These are phyloP conservation scores for Fusarium anguioides DNA, from an alignment of 2,329 filamentous ascomycete species.

Conservation along the genomic window DNA sequence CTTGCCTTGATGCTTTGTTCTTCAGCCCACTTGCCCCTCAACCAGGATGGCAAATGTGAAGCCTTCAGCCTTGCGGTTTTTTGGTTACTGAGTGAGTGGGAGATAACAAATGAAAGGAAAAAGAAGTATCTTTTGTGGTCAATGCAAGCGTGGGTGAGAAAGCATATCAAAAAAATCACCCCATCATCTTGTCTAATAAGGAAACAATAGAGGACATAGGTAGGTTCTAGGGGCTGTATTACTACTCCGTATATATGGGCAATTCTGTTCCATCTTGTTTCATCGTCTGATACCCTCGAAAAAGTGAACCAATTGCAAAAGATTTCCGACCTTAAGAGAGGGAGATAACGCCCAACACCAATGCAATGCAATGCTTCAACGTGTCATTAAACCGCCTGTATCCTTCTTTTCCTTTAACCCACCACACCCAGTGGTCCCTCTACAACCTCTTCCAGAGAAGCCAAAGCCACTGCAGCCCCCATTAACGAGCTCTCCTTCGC, in stretches of 20 bases:
- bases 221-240: not conserved
- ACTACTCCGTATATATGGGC: not conserved
- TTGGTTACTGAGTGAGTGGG: no score
- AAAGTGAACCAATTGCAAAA: not conserved
- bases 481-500: conserved; percentile 80
- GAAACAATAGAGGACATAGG: not conserved
- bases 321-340: conserved; percentile 4
- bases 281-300: not conserved
- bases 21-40: no score
- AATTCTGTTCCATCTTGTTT: not conserved
- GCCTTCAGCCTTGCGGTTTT: no score
- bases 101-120: no score
- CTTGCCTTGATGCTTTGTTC: no score
- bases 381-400: conserved; percentile 1
- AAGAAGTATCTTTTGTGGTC: no score
- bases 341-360: conserved; percentile 25
- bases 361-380: conserved; percentile 19
- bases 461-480: conserved; percentile 78
- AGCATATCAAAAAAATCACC: no score
- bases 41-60: no score
- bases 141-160: no score
- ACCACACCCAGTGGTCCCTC: conserved; percentile 32
- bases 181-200: no score
- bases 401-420: conserved; percentile 4
- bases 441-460: conserved; percentile 50